phyloP scores from a whole-genome alignment of 345 rosid genomes.

The Eutrema heterophyllum region DNA sequence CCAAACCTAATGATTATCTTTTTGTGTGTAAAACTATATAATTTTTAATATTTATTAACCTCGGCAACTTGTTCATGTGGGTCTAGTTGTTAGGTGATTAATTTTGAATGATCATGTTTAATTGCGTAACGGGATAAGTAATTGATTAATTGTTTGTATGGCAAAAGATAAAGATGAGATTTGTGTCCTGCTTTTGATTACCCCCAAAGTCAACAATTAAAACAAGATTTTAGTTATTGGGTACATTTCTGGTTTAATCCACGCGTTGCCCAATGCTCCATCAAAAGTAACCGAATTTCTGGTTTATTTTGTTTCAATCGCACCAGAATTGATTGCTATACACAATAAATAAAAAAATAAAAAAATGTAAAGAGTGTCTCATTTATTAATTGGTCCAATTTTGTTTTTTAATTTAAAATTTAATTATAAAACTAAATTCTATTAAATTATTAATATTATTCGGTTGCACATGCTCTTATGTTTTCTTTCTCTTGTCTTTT shows the following conservation, averaged over 20 bases:
- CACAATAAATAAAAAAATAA: too few species aligned
- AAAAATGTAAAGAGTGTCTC: too few species aligned
- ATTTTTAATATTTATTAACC: background rate
- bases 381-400: too few species aligned
- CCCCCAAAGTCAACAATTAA: conserved; percentile 14
- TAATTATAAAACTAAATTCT: too few species aligned
- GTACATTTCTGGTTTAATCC: conserved; percentile 11
- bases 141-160: background rate
- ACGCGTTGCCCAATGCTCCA: background rate
- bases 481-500: background rate
- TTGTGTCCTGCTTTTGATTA: conserved; percentile 5
- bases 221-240: background rate
- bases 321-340: too few species aligned
- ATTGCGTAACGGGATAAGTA: conserved; percentile 17
- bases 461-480: too few species aligned
- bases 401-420: too few species aligned
- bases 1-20: too few species aligned
- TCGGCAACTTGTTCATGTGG: conserved; percentile 19
- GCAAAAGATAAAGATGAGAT: background rate
- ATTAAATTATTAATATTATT: too few species aligned
- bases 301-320: background rate
- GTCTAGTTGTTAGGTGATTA: conserved; percentile 20
- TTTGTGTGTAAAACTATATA: too few species aligned
- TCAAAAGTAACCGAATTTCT: background rate
- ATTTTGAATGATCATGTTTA: conserved; percentile 14